Base-by-base conservation (phyloP, 345 rosid species). In the Jatropha curcas region DNA sequence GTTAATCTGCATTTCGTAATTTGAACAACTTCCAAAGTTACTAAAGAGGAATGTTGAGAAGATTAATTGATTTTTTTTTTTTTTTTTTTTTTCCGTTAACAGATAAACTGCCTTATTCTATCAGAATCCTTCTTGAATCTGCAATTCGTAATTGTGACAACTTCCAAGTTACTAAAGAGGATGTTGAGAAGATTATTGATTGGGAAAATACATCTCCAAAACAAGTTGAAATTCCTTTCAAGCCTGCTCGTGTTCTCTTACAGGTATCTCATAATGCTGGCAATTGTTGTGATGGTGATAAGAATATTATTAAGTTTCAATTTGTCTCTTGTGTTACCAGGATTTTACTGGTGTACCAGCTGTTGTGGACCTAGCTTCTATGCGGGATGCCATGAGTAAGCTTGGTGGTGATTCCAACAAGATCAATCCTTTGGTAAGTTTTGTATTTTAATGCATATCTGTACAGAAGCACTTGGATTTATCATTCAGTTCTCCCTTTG, bases 331-430 rank as follows among this genome's bases (percentile, higher is more conserved):
- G 10, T 65, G 60, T 71, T 74, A 50, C 59, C 87, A 96, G 99
- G 99, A 93, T 82, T 93, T 96, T 84, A 96, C 99, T 71, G 99
- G 99, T n/a, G 99, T 96, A 34, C 99, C 99, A 39, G 99, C 93
- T 31, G 99, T 93, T 43, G 98, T 96, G 61, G 99, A 96, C 77
- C 99, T 96, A 67, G 99, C 99, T 75, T 83, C 93, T 62, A 96
- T 96, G 99, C 92, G 99, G 74, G 99, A 96, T 90, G 99, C 99
- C 12, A 93, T 96, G 98, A 86, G 80, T 68, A 91, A 75, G 35
- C 93, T 96, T 27, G 97, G 97, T 51, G 83, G 98, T 79, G 99
- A 96, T 76, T 80, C 98, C 4, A 84, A 76, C 74, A 93, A 90
- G 91, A 96, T 96, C 77, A 94, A 94, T 75, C 98, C 97, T 19